Base-by-base conservation (phyloP, 352 stramenopile genomes). In the Globisporangium radiosum region DNA sequence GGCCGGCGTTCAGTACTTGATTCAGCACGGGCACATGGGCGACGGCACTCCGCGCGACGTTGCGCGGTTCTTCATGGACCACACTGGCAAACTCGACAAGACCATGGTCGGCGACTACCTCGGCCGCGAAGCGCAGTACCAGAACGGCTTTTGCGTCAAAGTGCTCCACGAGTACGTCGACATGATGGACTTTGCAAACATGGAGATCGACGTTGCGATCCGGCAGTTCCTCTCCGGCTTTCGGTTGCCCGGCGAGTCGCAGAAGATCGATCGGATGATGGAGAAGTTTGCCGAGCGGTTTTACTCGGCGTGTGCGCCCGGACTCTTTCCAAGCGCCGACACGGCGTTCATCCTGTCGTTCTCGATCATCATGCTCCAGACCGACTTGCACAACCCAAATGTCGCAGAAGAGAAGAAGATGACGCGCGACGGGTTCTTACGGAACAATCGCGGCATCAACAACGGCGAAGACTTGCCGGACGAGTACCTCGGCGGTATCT, bases 201-300 rank as follows among this genome's bases (percentile, higher is more conserved):
- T 90, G 37, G 94, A 90, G 64, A 99, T 99, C 68, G 97, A 99
- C 73, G 88, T 98, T 47, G 97, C 96, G 15, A 98, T 99, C 64
- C 88, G 97, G 33, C 77, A 96, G 36, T 99, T 99, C 69, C 84
- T 99, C 17, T 84, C 87, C 37, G 96, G 96, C 38, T 99, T 99
- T 76, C 94, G 97, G 40, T 80, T 99, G 6, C 98, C 96, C 5
- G 97, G 97, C 33, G 98, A 99, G 74, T 97, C 97, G 0, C 97
- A 99, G 70, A 99, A 99, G 75, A 99, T 99, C 73, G 98, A 99
- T 78, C 95, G 98, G 39, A 99, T 99, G 65, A 99, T 99, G 96
- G 97, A 99, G 68, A 99, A 99, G 64, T 99, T 99, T 74, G 97
- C 98, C 2, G 96, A 99, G 69, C 81, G 80, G 1, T 94, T 77